Evolutionary conservation across 2,329 filamentous ascomycete genomes (phyloP), one percentile per base, ranked within the genome.

Genomic region (Rhynchosporium secalis): DNA sequence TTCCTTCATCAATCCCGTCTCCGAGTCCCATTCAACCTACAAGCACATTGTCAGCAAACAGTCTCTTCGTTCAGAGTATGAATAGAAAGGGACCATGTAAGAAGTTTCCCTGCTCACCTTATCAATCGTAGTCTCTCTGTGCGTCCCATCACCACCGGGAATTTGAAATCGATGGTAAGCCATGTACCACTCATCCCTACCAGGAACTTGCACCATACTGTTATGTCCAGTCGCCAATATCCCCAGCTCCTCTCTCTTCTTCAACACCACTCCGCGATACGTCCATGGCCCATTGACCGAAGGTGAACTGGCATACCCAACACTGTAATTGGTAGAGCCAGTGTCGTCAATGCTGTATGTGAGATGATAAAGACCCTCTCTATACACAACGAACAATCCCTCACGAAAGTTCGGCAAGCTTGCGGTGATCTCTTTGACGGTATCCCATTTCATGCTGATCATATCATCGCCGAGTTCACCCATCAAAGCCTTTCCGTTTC

Each of bases 101-200:
- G 2, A 8, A 29, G 7, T n/a, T n/a, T n/a, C n/a, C n/a, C 2
- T 52, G 48, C 26, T 43, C 3, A 60, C 57, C 49, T 55, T 60
- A n/a, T 60, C 58, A 28, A 60, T 54, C 2, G 48, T 54, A 26
- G 58, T 60, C 58, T 60, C 58, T 20, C 58, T 55, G 29, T 54
- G 40, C 26, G 26, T 36, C 13, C 58, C 58, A 54, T 60, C 49
- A 6, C 58, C 58, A n/a, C 43, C 58, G 3, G 58, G 58, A 31
- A 61, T 61, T 20, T 28, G 8, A 33, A 61, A 61, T n/a, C 58
- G 58, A 45, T 61, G 58, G 56, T 61, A 61, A 6, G 43, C 58
- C 49, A 61, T 61, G 26, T 61, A 61, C 58, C 58, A 61, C 2
- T 61, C 49, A 56, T 61, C 58, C 4, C 10, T 56, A 10, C 58